Evolutionary conservation across 73 alveolate species (phyloP), one percentile per base, ranked within the genome.

Genomic region (Paramecium primaurelia): DNA sequence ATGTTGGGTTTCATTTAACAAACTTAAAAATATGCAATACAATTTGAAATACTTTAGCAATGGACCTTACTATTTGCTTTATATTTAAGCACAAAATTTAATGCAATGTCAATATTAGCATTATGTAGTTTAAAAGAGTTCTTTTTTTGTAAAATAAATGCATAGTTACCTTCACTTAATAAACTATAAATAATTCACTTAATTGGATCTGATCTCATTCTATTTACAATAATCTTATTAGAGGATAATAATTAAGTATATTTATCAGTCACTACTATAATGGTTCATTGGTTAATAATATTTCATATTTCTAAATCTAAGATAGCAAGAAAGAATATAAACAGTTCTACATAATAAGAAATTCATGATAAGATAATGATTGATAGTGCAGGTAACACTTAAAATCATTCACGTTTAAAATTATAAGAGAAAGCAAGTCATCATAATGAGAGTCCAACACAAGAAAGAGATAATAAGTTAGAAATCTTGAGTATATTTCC

Each of bases 401-500:
- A 32, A 5, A 64, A 64, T 64, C 84, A 64, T 64, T 64, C 84
- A 2, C 54, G 84, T 64, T 28, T 64, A 32, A 64, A 34, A 64
- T 28, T 64, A 5, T 0, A 64, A 32, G 84, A 64, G 3, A 64
- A 64, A 11, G n/a, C 30, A 6, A 28, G 28, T 28, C 16, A 64
- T 64, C 12, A 64, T n/a, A n/a, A n/a, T 11, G 84, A 64, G 22
- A 64, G 84, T 64, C 84, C 84, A 34, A 64, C 28, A 34, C 47
- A 28, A 30, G 84, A 64, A 28, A 28, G 84, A 34, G 84, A 64
- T 32, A 28, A 64, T 64, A 64, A 32, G 28, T 34, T 64, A 32
- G 91, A 80, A 47, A 18, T 80, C 8, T 47, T 80, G 49, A 80
- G 58, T 40, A 40, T 80, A 10, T 80, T 80, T 49, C 91, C 91